Base-by-base conservation (phyloP, 2,329 filamentous ascomycete genomes). In the Botryotinia globosa region DNA sequence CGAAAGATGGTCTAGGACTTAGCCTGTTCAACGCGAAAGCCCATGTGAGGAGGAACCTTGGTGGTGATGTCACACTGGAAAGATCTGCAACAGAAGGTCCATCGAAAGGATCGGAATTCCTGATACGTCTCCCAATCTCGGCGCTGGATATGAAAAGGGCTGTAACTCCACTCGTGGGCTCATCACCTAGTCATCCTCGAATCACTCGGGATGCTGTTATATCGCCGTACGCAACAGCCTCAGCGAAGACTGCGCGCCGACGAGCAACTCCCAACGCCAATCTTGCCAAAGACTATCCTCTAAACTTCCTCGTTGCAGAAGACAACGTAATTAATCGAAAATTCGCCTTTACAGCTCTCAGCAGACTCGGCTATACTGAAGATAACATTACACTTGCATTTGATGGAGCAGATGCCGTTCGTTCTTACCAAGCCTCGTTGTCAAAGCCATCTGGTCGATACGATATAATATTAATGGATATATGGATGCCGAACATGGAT, bases 401-500 rank as follows among this genome's bases (percentile, higher is more conserved):
- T 77, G 90, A 93, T 77, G 91, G 91, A 58, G 85, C 86, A 63
- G 89, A 92, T 78, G 91, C 90, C 0, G 89, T 93, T 1, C 84
- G 87, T 29, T 84, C 88, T 62, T 90, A 91, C 84, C 80, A 83
- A 69, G 83, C 84, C 34, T 82, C 84, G 10, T 77, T 85, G 5
- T 69, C 71, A 2, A 76, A 76, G 34, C 78, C 74, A 29, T 75
- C 75, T 2, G 75, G 72, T 69, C 80, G 81, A 4, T 87, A 92
- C 72, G 87, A 92, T 77, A 85, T 91, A 2, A 85, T 93, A 37
- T 82, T 92, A 61, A 93, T 93, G 91, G 91, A 93, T 80, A 85
- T 93, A 16, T 93, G 91, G 91, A 93, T 93, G 79, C 91, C 91
- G 0, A 84, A 89, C 75, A 89, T 92, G 84, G 90, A 92, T 78